Base-by-base conservation (phyloP, 2,329 filamentous ascomycete species). In the Penicillium carneum region DNA sequence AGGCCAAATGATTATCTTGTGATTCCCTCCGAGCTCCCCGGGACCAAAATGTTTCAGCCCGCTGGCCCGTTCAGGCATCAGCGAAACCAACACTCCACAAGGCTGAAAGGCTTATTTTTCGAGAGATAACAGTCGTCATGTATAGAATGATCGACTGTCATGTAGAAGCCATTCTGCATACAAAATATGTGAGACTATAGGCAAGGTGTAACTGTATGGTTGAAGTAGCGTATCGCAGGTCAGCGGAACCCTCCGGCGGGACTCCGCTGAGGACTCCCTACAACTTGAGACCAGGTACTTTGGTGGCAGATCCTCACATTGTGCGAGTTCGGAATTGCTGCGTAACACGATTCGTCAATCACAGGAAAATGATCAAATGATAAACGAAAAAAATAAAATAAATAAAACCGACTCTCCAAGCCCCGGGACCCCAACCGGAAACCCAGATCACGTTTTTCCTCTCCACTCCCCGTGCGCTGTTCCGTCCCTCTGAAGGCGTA, bases 191-290 rank as follows among this genome's bases (percentile, higher is more conserved):
- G 16, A 36, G 26, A 14, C 18, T 34, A 31, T 16, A 51, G n/a
- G 54, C 5, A 57, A 57, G 54, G 45, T 18, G 34, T 56, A 18
- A 31, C 31, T 31, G 43, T n/a, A 10, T 9, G 12, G 12, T 2
- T 36, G 20, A 18, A 43, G 4, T n/a, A 46, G 26, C 43, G 42
- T 41, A 48, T 59, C 38, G 47, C n/a, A 43, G 51, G 39, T 26
- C 62, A 59, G 67, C 67, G 67, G 67, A 69, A 57, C 54, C 39
- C 43, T 31, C 60, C 63, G 61, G 65, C 65, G 66, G 66, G 63
- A 65, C 63, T 66, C 65, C 65, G 67, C 66, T 59, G 59, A 38
- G 57, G 20, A 41, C 33, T 34, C 23, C 9, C 23, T 26, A 26
- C 23, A 26, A 26, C 23, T 7, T 6, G 43, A 48, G 43, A 34